Conservation (phyloP, 768 basidiomycete species). For the Sarcomyxa edulis region DNA sequence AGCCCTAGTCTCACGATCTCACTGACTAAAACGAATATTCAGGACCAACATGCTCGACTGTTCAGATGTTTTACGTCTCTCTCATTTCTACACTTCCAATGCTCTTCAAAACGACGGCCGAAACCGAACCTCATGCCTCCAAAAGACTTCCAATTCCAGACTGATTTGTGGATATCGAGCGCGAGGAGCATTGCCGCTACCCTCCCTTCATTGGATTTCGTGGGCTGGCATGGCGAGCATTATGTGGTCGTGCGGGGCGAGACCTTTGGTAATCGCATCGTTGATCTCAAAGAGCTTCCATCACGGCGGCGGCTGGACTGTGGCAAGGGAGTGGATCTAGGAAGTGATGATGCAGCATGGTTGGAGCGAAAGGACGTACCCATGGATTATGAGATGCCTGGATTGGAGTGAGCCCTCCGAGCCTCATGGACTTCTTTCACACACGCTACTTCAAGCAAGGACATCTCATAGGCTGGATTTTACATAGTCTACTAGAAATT, state of each 20-base stretch:
- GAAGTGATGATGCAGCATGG: constrained; percentile 58
- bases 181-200: constrained; percentile 45
- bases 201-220: constrained; percentile 53
- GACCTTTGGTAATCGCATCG: constrained; percentile 9
- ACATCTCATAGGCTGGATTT: too few relatives aligned
- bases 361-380: constrained; percentile 71
- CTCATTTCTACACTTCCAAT: constrained; percentile 56
- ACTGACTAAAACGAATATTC: neutral
- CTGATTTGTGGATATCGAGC: constrained; percentile 47
- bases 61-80: constrained; percentile 46
- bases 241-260: constrained; percentile 51
- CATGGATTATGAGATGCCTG: constrained; percentile 67
- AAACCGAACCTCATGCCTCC: constrained; percentile 55
- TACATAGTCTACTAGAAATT: too few relatives aligned
- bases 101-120: constrained; percentile 39
- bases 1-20: constrained; percentile 10
- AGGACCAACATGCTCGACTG: constrained; percentile 49
- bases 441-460: too few relatives aligned
- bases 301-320: constrained; percentile 53
- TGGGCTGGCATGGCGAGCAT: constrained; percentile 73
- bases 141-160: constrained; percentile 54
- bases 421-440: too few relatives aligned
- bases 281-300: constrained; percentile 59
- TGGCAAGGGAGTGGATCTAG: constrained; percentile 62
- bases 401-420: constrained; percentile 33